Conservation (phyloP, 2,329 filamentous ascomycete genomes). For the Hymenoscyphus fraxineus region DNA sequence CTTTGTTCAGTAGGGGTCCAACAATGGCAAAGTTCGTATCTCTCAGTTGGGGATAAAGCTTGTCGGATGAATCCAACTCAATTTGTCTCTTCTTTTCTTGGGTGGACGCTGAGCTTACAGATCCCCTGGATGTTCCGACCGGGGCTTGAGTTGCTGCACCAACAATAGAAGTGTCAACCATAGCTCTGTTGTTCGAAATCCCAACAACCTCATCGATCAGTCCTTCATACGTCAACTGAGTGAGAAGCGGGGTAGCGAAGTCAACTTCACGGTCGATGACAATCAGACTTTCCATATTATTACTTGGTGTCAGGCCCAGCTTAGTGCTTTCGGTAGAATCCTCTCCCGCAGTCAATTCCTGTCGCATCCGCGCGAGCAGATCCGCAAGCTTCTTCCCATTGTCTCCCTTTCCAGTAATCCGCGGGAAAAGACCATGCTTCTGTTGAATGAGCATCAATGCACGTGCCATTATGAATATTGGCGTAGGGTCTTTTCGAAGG, state of each 20-base stretch:
- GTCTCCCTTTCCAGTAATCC: slow-evolving; percentile 93
- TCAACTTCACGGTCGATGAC: slow-evolving; percentile 95
- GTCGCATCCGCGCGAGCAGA: slow-evolving; percentile 83
- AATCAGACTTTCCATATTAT: slow-evolving; percentile 83
- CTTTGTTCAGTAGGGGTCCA: slow-evolving; percentile 81
- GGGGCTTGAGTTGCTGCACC: slow-evolving; percentile 62
- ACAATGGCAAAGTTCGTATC: slow-evolving; percentile 96
- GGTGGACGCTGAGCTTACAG: slow-evolving; percentile 52
- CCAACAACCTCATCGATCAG: slow-evolving; percentile 90
- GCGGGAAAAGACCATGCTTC: slow-evolving; percentile 86
- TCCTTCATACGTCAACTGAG: slow-evolving; percentile 94
- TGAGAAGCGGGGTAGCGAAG: slow-evolving; percentile 85
- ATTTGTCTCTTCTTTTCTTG: slow-evolving; percentile 81
- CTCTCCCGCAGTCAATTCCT: slow-evolving; percentile 79
- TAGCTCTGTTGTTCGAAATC: slow-evolving; percentile 87
- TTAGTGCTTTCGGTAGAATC: slow-evolving; percentile 59
- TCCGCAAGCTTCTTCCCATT: slow-evolving; percentile 87
- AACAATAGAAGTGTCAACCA: slow-evolving; percentile 86
- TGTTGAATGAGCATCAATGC: slow-evolving; percentile 93
- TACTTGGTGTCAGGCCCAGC: slow-evolving; percentile 76
- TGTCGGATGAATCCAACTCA: slow-evolving; percentile 82
- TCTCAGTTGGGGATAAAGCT: slow-evolving; percentile 80
- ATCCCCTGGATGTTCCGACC: slow-evolving; percentile 49
- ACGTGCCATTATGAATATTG: slow-evolving; percentile 83
- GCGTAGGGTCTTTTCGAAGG: slow-evolving; percentile 83